phyloP scores from a whole-genome alignment of 2,329 filamentous ascomycete species.

The Penicillium brevicompactum region DNA sequence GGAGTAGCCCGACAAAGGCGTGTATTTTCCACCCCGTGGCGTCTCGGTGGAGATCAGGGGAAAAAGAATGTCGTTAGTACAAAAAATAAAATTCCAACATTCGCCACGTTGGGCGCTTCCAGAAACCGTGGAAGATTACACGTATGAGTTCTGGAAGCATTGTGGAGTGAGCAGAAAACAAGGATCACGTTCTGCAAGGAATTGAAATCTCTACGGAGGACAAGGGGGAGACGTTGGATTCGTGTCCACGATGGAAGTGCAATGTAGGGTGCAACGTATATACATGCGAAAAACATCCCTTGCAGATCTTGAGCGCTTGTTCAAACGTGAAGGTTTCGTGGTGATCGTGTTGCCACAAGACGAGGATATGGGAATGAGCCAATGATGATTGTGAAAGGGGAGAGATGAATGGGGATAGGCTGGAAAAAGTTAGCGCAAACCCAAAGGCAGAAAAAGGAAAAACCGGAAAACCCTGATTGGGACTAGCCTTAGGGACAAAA shows the following conservation, averaged over 20 bases:
- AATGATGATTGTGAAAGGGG: neutral
- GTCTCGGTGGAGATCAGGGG: constrained; percentile 8
- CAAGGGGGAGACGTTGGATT: neutral
- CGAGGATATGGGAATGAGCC: neutral
- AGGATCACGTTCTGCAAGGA: neutral
- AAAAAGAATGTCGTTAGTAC: neutral
- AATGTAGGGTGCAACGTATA: neutral
- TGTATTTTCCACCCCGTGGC: neutral
- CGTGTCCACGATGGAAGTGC: too few relatives aligned
- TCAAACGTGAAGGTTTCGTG: constrained; percentile 9
- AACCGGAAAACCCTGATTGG: neutral
- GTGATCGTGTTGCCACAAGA: constrained; percentile 1
- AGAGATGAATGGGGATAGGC: neutral
- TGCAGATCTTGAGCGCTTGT: constrained; percentile 11
- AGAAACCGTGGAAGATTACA: constrained; percentile 11
- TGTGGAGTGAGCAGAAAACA: constrained; percentile 6
- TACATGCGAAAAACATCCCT: neutral
- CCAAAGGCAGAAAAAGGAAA: neutral
- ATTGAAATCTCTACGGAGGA: neutral
- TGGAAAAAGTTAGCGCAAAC: neutral
- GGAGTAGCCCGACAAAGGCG: neutral
- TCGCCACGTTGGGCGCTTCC: constrained; percentile 12
- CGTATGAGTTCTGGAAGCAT: constrained; percentile 11
- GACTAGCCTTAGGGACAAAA: too few relatives aligned
- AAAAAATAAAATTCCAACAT: neutral